Evolutionary conservation across 75 land plant genomes (phyloP), one percentile per base, ranked within the genome.

Genomic region (Pseudotsuga menziesii): DNA sequence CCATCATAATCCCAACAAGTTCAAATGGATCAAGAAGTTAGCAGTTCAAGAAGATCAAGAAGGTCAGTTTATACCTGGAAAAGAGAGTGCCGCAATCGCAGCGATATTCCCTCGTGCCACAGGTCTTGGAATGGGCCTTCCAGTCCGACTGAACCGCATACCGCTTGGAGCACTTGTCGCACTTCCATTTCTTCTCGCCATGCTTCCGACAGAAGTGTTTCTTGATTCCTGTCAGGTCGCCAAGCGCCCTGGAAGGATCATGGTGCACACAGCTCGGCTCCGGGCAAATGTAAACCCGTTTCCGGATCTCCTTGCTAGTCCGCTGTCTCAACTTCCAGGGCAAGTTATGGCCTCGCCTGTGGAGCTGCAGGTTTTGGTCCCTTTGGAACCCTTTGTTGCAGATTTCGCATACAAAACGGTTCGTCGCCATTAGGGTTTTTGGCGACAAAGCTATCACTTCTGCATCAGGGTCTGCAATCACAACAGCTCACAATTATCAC

Each of bases 101-200:
- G 67, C 92, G 94, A 76, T 94, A 92, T 83, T 94, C 97, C 66
- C 83, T 85, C 17, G 95, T 94, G 32, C 97, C 97, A 64, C 97
- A 94, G 23, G 88, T 86, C 79, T 94, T 94, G 69, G 88, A 83
- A 75, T 94, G 97, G n/a, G 94, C 97, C 76, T 94, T 94, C 92
- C 92, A 94, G 72, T 94, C 97, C 16, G 97, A 94, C 73, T 90
- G 94, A 52, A 94, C 97, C 17, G 97, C 97, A 66, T 94, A 94
- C 25, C 88, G 83, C 86, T 93, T 93, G 23, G 83, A 83, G 78
- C 95, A 93, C 82, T 89, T 90, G 75, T 90, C 92, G 75, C 92
- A 90, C 84, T 90, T 90, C 92, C 92, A 90, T 77, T 89, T 82
- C 89, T 82, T 85, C 87, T 85, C 87, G 39, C 87, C 87, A 61